phyloP scores from a whole-genome alignment of 192 early-diverging fungal genomes.

The Phlyctochytrium arcticum region DNA sequence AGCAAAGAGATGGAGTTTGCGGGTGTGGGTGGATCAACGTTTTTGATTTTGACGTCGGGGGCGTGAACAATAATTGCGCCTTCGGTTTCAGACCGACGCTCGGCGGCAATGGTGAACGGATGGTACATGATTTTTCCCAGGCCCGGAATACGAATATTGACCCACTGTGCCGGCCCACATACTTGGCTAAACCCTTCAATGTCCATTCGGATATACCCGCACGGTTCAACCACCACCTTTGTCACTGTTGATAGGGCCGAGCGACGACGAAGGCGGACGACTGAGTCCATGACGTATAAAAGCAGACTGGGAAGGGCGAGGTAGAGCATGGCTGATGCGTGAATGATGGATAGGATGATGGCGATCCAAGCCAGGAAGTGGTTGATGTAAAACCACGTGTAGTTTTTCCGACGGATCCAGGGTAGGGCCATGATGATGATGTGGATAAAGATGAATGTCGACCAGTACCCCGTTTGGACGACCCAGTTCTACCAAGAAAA shows the following conservation, averaged over 20 bases:
- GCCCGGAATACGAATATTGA: constrained; percentile 10
- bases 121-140: constrained; percentile 13
- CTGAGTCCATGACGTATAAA: constrained; percentile 12
- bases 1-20: background rate
- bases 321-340: constrained; percentile 18
- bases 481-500: too few species aligned
- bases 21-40: too few species aligned
- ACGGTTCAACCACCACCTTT: background rate
- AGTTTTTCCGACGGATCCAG: constrained; percentile 2
- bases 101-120: constrained; percentile 12
- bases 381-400: constrained; percentile 14
- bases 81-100: too few species aligned
- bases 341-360: constrained; percentile 14
- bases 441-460: constrained; percentile 3
- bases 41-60: too few species aligned
- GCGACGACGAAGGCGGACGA: background rate
- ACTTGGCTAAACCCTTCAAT: constrained; percentile 4
- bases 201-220: constrained; percentile 22
- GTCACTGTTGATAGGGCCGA: background rate
- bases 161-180: constrained; percentile 18
- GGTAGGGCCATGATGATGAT: constrained; percentile 2
- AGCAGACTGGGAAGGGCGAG: constrained; percentile 5
- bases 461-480: too few species aligned
- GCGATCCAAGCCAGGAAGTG: constrained; percentile 10
- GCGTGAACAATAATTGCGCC: too few species aligned